Evolutionary conservation across 2,329 filamentous ascomycete species (phyloP).

Genomic region (Diaporthe batatas): DNA sequence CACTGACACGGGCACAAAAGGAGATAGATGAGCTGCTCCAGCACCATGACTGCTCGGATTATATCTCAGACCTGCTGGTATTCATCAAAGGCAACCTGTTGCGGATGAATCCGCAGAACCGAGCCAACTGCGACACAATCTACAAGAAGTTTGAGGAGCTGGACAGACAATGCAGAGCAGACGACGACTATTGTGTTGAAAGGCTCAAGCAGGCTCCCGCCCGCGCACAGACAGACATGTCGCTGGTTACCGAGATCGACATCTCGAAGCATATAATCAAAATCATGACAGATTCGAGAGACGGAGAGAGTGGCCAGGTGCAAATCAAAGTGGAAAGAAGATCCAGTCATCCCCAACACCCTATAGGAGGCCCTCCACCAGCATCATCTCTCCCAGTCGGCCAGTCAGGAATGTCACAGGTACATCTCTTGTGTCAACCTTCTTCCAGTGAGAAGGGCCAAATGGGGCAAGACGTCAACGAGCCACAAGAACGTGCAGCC

Average conservation of each 20-base stretch:
- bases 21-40: neutral
- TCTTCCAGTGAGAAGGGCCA: too few species aligned
- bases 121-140: neutral
- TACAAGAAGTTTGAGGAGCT: neutral
- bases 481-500: too few species aligned
- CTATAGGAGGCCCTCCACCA: too few species aligned
- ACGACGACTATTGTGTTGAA: neutral
- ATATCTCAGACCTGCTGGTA: neutral
- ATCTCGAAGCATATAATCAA: neutral
- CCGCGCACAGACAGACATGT: neutral
- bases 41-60: neutral
- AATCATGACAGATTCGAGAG: neutral
- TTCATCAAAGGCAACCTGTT: neutral
- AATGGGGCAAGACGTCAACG: too few species aligned
- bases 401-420: too few species aligned
- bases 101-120: neutral
- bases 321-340: neutral
- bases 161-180: neutral
- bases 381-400: too few species aligned
- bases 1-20: too few species aligned
- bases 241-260: neutral
- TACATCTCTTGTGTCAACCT: too few species aligned
- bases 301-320: neutral
- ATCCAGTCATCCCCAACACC: too few species aligned
- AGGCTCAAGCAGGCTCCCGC: neutral